Percentiles rank a stretch among this genome's conserved stretches.
These are phyloP conservation scores for Arachnopeziza araneosa DNA, from an alignment of 2,329 filamentous ascomycete genomes.

Conservation along the genomic window DNA sequence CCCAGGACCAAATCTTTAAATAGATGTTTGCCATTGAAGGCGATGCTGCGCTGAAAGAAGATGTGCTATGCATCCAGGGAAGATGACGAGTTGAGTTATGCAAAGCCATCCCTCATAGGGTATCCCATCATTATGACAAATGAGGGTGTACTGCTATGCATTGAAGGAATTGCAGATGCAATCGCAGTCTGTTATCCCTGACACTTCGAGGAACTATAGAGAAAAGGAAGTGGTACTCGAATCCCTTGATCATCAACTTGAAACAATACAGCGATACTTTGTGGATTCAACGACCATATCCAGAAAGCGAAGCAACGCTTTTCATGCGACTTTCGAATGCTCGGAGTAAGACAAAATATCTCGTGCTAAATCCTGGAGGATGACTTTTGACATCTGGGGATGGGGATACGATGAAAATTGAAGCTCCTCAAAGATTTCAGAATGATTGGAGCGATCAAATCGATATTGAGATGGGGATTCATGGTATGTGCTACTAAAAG, in stretches of 20 bases:
- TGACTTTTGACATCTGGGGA: not conserved
- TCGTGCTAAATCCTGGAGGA: not conserved
- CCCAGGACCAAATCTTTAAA: not conserved
- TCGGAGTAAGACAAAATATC: not conserved
- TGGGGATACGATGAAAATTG: not conserved
- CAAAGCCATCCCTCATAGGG: not conserved
- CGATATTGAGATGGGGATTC: no score
- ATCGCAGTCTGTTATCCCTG: not conserved
- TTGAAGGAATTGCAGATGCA: not conserved
- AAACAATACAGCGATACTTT: not conserved
- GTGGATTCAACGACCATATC: not conserved
- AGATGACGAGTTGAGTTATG: not conserved
- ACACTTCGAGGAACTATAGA: not conserved
- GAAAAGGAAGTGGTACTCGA: not conserved
- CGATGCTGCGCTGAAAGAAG: not conserved
- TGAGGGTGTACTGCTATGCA: not conserved
- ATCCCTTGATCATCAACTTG: not conserved
- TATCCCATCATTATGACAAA: not conserved
- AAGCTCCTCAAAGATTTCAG: no score
- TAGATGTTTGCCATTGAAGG: not conserved
- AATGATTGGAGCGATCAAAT: no score
- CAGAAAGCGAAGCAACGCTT: not conserved
- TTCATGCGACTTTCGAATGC: not conserved
- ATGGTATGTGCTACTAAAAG: no score
- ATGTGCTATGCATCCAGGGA: not conserved